Conservation (phyloP, 2,329 filamentous ascomycete species). For the Colletotrichum sp. region DNA sequence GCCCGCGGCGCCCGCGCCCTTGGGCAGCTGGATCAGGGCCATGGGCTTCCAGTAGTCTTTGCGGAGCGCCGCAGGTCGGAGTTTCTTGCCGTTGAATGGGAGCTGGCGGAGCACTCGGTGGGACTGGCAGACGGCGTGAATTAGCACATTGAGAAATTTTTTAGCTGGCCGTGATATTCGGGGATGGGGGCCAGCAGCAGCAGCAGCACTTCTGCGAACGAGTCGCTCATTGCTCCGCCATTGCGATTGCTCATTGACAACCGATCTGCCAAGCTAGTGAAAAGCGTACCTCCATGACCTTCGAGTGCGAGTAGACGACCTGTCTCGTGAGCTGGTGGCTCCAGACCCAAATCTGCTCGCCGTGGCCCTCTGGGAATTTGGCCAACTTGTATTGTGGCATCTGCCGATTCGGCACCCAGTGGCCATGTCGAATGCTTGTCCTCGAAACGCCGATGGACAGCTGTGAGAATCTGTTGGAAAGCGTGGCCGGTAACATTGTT, state of each 20-base stretch:
- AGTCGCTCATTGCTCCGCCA: neutral
- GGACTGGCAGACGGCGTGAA: constrained; percentile 32
- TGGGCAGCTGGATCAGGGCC: constrained; percentile 62
- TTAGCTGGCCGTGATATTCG: neutral
- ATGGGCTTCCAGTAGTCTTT: constrained; percentile 72
- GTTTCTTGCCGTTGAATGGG: constrained; percentile 72
- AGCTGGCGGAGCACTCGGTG: constrained; percentile 59
- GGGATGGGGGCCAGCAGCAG: neutral
- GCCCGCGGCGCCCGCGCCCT: constrained; percentile 57
- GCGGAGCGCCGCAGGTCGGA: constrained; percentile 64
- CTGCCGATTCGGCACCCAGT: constrained; percentile 25
- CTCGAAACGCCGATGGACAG: constrained; percentile 45
- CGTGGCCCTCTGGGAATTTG: constrained; percentile 45
- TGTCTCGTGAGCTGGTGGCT: constrained; percentile 54
- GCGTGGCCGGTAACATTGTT: constrained; percentile 41
- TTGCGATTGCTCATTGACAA: neutral
- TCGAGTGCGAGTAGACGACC: constrained; percentile 56
- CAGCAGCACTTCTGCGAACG: neutral
- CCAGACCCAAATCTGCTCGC: constrained; percentile 64
- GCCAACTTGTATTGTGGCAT: constrained; percentile 24
- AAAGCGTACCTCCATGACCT: constrained; percentile 47
- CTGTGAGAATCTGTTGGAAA: constrained; percentile 39
- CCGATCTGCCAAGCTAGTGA: neutral
- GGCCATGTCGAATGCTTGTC: constrained; percentile 45
- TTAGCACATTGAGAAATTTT: neutral